Percentiles rank a stretch among this genome's conserved stretches.
These are phyloP conservation scores for Aspergillus candidus DNA, from an alignment of 2,329 filamentous ascomycete genomes.

Conservation along the genomic window DNA sequence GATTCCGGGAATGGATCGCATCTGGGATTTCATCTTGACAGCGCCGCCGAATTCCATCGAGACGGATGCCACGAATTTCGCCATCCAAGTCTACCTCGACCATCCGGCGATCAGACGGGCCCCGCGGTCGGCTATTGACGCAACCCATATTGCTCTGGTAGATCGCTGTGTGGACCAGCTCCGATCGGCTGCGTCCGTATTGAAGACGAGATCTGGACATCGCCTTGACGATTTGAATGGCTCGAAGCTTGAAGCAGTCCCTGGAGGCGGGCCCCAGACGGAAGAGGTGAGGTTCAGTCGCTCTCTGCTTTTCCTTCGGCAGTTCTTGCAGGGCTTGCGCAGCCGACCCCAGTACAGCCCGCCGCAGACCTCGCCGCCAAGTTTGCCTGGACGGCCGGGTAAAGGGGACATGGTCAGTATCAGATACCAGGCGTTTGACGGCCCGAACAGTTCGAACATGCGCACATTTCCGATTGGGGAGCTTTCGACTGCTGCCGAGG, in stretches of 20 bases:
- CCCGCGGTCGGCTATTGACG: slow-evolving; percentile 44
- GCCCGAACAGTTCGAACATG: slow-evolving; percentile 54
- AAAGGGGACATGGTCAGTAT: slow-evolving; percentile 62
- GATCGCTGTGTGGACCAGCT: slow-evolving; percentile 67
- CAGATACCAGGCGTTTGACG: slow-evolving; percentile 69
- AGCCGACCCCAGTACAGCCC: slow-evolving; percentile 54
- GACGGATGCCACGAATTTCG: slow-evolving; percentile 59
- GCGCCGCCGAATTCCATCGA: slow-evolving; percentile 62
- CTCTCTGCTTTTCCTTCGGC: slow-evolving; percentile 61
- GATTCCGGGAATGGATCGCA: slow-evolving; percentile 56
- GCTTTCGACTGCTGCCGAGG: slow-evolving; percentile 63
- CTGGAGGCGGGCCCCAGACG: slow-evolving; percentile 45
- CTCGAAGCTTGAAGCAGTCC: slow-evolving; percentile 47
- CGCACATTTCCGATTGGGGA: slow-evolving; percentile 60
- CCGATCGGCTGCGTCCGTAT: slow-evolving; percentile 53
- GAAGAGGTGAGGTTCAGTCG: slow-evolving; percentile 62
- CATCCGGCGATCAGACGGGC: slow-evolving; percentile 38
- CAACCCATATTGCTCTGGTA: slow-evolving; percentile 64
- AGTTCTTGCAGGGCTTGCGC: slow-evolving; percentile 55
- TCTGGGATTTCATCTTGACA: slow-evolving; percentile 78
- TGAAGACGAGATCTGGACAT: slow-evolving; percentile 48
- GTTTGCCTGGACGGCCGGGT: slow-evolving; percentile 48
- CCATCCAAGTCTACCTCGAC: slow-evolving; percentile 69
- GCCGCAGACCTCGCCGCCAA: slow-evolving; percentile 55
- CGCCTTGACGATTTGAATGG: slow-evolving; percentile 43